Percentiles rank a stretch among this genome's conserved stretches.
phyloP scores from a whole-genome alignment of 23 red algal species.

The Pyropia haitanensis region DNA sequence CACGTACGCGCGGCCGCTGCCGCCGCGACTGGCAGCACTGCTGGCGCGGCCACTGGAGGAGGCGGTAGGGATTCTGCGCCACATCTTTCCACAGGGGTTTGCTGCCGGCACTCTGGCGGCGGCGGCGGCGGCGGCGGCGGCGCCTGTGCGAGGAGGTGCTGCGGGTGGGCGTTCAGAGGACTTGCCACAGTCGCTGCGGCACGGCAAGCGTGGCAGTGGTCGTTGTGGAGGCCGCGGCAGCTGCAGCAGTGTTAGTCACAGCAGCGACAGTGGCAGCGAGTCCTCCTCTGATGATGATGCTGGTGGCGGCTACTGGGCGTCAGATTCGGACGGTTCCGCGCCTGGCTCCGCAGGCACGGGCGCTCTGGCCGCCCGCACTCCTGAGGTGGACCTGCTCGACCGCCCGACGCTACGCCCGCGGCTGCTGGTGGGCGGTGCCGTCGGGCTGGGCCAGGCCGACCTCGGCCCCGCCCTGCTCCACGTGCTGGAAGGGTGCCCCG shows the following conservation, averaged over 20 bases:
- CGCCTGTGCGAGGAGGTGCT: too few species aligned
- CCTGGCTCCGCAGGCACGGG: too few species aligned
- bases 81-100: constrained; percentile 38
- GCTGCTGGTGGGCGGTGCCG: constrained; percentile 46
- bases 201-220: too few species aligned
- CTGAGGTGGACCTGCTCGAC: not conserved
- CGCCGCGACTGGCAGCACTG: constrained; percentile 28
- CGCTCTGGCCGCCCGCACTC: not conserved
- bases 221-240: too few species aligned
- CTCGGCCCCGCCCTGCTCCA: constrained; percentile 58
- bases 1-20: constrained; percentile 53
- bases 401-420: constrained; percentile 42
- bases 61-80: constrained; percentile 15
- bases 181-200: too few species aligned
- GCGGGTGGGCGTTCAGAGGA: too few species aligned
- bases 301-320: too few species aligned
- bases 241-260: too few species aligned
- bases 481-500: constrained; percentile 49
- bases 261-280: too few species aligned
- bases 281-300: too few species aligned
- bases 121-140: too few species aligned
- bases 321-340: too few species aligned
- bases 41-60: constrained; percentile 26
- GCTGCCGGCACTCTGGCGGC: not conserved
- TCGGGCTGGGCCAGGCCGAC: constrained; percentile 66